These are phyloP conservation scores for Gentiana macrophylla DNA, from an alignment of 257 asterid genomes.

Conservation along the genomic window DNA sequence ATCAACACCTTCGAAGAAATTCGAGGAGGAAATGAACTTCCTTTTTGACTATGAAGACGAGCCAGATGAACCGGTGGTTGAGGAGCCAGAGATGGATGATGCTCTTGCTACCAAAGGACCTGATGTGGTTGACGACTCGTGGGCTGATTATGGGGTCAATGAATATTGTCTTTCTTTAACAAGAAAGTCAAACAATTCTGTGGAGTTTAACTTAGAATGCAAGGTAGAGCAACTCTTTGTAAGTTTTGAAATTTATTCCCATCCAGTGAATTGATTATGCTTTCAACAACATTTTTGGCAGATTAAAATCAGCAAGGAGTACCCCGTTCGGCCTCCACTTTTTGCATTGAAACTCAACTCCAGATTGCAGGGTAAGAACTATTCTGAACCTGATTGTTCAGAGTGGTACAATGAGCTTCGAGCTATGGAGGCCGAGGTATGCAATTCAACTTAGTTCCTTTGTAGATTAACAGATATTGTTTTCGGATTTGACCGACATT, in stretches of 20 bases:
- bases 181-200: slow-evolving; percentile 38
- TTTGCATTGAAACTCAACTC: slow-evolving; percentile 39
- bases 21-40: slow-evolving; percentile 65
- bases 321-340: slow-evolving; percentile 89
- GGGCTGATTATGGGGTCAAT: slow-evolving; percentile 55
- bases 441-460: not conserved
- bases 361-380: slow-evolving; percentile 32
- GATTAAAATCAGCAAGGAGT: slow-evolving; percentile 70
- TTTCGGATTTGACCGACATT: too few relatives aligned
- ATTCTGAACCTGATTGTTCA: slow-evolving; percentile 31
- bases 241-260: slow-evolving; percentile 7
- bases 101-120: slow-evolving; percentile 16
- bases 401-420: slow-evolving; percentile 85
- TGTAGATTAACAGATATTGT: not conserved
- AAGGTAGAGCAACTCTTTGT: slow-evolving; percentile 37
- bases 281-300: slow-evolving; percentile 19
- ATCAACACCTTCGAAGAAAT: slow-evolving; percentile 55
- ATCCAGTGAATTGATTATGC: slow-evolving; percentile 2
- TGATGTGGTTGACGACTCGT: slow-evolving; percentile 24
- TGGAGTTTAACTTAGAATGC: slow-evolving; percentile 58
- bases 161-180: slow-evolving; percentile 56
- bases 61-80: slow-evolving; percentile 48
- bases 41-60: slow-evolving; percentile 78
- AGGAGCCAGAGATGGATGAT: slow-evolving; percentile 40
- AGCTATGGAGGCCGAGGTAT: slow-evolving; percentile 95